phyloP scores from a whole-genome alignment of 805 yeast species.

The Zygoascus flipseniorum region DNA sequence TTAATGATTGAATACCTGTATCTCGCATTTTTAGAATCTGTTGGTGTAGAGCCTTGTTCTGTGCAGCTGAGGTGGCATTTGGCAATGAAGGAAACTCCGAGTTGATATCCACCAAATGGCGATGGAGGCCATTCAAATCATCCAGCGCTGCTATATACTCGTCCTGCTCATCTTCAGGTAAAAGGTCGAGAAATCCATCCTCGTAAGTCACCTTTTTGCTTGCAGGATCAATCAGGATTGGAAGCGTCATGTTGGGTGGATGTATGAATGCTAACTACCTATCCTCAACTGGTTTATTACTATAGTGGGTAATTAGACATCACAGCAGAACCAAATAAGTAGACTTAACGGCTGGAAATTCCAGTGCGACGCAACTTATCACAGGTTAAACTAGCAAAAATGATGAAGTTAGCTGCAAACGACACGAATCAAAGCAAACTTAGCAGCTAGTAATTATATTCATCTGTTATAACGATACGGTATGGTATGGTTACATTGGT shows the following conservation, averaged over 20 bases:
- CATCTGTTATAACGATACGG: no score
- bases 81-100: slow-evolving; percentile 33
- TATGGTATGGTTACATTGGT: no score
- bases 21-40: slow-evolving; percentile 30
- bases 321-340: no score
- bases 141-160: slow-evolving; percentile 19
- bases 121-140: slow-evolving; percentile 24
- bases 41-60: slow-evolving; percentile 17
- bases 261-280: no score
- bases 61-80: slow-evolving; percentile 18
- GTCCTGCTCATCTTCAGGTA: slow-evolving; percentile 11
- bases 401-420: no score
- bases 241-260: slow-evolving; percentile 3
- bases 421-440: no score
- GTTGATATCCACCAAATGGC: slow-evolving; percentile 23
- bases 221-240: slow-evolving; percentile 17
- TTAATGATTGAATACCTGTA: slow-evolving; percentile 25
- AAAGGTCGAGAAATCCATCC: slow-evolving; percentile 6
- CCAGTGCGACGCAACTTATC: no score
- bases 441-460: no score
- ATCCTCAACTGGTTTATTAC: no score
- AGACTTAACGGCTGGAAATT: no score
- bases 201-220: slow-evolving; percentile 14
- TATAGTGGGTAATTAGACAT: no score
- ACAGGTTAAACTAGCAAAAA: no score